Percentiles rank a stretch among this genome's conserved stretches.
phyloP scores from a whole-genome alignment of 148 eudicot genomes.

The Fagopyrum tataricum region DNA sequence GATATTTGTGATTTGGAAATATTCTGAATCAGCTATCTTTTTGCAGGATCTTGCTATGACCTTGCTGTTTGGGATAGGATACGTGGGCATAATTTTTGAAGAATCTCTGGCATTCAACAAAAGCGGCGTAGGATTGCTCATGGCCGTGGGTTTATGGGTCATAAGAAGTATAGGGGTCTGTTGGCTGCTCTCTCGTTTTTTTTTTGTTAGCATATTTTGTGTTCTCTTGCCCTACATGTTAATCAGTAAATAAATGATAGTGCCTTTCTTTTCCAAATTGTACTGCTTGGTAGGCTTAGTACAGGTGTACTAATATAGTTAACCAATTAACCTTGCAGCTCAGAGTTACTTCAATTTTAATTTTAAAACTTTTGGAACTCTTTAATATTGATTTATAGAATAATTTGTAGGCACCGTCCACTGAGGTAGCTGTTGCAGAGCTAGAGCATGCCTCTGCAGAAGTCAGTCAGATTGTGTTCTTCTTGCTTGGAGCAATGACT shows the following conservation, averaged over 20 bases:
- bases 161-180: conserved; percentile 85
- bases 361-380: background rate
- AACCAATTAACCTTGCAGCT: background rate
- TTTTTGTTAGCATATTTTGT: background rate
- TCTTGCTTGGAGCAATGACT: conserved; percentile 98
- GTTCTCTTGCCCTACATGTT: background rate
- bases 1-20: background rate
- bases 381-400: background rate
- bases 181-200: background rate
- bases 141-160: conserved; percentile 96
- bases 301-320: background rate
- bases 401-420: conserved; percentile 82
- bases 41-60: conserved; percentile 88
- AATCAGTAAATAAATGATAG: background rate
- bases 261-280: background rate
- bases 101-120: conserved; percentile 96
- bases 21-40: conserved; percentile 14
- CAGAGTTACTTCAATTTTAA: background rate
- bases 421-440: conserved; percentile 78
- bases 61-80: conserved; percentile 80
- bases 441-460: conserved; percentile 89
- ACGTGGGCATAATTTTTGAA: conserved; percentile 90
- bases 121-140: conserved; percentile 92
- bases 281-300: background rate
- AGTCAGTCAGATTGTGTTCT: conserved; percentile 96